These are phyloP conservation scores for Stagonosporopsis vannaccii DNA, from an alignment of 2,329 filamentous ascomycete genomes.

Conservation along the genomic window DNA sequence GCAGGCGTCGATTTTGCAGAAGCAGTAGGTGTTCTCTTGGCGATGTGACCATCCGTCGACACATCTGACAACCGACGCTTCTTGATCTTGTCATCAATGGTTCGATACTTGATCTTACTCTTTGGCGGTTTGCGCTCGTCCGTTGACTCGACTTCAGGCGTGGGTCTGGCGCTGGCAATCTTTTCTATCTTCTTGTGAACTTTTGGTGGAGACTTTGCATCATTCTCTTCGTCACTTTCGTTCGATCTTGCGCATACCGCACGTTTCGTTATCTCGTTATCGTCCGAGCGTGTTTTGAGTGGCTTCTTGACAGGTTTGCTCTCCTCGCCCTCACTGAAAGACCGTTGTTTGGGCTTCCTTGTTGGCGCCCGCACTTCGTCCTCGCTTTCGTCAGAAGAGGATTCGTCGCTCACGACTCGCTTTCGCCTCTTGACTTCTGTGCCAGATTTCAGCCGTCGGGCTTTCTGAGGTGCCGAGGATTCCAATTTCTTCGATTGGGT, in stretches of 20 bases:
- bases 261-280: slow-evolving; percentile 39
- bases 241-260: slow-evolving; percentile 34
- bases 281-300: slow-evolving; percentile 40
- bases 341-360: slow-evolving; percentile 44
- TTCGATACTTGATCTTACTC: slow-evolving; percentile 43
- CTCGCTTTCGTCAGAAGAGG: slow-evolving; percentile 47
- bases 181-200: slow-evolving; percentile 38
- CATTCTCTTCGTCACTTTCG: slow-evolving; percentile 42
- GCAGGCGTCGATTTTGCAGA: slow-evolving; percentile 48
- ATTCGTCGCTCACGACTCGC: slow-evolving; percentile 44
- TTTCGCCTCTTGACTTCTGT: slow-evolving; percentile 44
- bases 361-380: slow-evolving; percentile 47
- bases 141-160: slow-evolving; percentile 44
- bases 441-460: slow-evolving; percentile 45
- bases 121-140: slow-evolving; percentile 44
- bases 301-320: slow-evolving; percentile 43
- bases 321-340: slow-evolving; percentile 46
- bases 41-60: slow-evolving; percentile 38
- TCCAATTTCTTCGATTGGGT: slow-evolving; percentile 33
- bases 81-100: slow-evolving; percentile 43
- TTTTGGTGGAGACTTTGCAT: slow-evolving; percentile 36
- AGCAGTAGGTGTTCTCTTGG: slow-evolving; percentile 43
- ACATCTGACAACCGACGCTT: slow-evolving; percentile 43
- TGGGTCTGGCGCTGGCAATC: slow-evolving; percentile 38
- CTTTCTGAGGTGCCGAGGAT: slow-evolving; percentile 39